Evolutionary conservation across 352 stramenopile genomes (phyloP).

Genomic region (Globisporangium takayamanum): DNA sequence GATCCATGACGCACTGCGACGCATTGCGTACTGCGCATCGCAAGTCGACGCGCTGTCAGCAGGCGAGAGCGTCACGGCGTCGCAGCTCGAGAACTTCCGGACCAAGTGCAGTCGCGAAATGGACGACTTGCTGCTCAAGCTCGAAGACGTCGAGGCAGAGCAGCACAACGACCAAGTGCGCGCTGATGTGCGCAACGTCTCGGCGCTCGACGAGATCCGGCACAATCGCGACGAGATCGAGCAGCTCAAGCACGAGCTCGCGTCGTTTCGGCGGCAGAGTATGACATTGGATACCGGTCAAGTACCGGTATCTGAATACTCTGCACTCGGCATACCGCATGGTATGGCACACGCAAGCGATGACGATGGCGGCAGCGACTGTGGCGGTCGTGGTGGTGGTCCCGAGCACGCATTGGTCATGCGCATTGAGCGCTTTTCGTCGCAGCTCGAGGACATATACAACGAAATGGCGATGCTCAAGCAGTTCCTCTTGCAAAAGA

Average conservation of each 20-base stretch:
- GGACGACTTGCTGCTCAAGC: conserved; percentile 28
- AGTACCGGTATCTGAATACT: no score
- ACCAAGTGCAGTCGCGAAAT: conserved; percentile 43
- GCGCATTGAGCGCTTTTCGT: conserved; percentile 39
- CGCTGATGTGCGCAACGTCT: background rate
- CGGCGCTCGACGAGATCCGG: conserved; percentile 6
- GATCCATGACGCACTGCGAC: conserved; percentile 42
- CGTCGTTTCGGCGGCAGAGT: background rate
- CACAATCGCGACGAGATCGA: conserved; percentile 21
- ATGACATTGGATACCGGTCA: no score
- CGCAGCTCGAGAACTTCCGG: conserved; percentile 37
- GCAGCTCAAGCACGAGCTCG: conserved; percentile 19
- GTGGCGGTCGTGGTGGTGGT: background rate
- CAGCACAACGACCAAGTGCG: conserved; percentile 2
- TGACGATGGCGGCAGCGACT: background rate
- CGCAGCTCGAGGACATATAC: conserved; percentile 37
- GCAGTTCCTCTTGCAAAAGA: conserved; percentile 43
- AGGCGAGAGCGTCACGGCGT: conserved; percentile 21
- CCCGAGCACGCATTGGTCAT: background rate
- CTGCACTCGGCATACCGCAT: no score
- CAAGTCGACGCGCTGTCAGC: conserved; percentile 39
- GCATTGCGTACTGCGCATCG: conserved; percentile 42
- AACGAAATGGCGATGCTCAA: conserved; percentile 50
- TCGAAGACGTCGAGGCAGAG: conserved; percentile 28
- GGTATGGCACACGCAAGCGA: background rate